Evolutionary conservation across 371 early-diverging fungal genomes (phyloP).

Genomic region (Mucor saturninus): DNA sequence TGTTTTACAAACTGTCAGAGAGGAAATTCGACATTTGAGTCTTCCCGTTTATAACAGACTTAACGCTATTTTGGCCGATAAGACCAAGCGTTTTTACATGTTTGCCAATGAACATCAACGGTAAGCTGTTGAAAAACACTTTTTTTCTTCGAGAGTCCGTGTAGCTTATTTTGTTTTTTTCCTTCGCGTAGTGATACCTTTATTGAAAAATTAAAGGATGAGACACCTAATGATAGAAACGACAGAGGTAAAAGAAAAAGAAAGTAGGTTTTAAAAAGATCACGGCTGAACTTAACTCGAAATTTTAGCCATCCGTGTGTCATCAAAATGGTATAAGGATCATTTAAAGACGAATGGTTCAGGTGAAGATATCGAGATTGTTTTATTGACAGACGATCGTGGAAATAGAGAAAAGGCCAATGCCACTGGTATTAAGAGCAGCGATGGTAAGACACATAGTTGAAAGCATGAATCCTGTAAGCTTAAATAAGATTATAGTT

Average conservation of each 20-base stretch:
- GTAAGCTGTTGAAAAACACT: constrained; percentile 24
- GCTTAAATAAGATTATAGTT: constrained; percentile 28
- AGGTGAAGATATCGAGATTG: constrained; percentile 49
- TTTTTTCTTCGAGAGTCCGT: not conserved
- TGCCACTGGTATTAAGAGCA: constrained; percentile 64
- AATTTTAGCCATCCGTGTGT: constrained; percentile 79
- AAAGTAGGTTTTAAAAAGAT: not conserved
- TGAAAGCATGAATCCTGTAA: not conserved
- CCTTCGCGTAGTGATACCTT: constrained; percentile 71
- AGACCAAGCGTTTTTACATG: constrained; percentile 77
- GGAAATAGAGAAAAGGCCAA: constrained; percentile 80
- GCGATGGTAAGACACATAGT: constrained; percentile 51
- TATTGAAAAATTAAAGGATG: constrained; percentile 79
- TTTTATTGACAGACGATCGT: constrained; percentile 89
- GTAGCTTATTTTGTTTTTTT: not conserved
- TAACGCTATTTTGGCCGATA: constrained; percentile 71
- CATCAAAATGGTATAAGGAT: constrained; percentile 81
- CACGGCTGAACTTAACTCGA: not conserved
- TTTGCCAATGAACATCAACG: constrained; percentile 95
- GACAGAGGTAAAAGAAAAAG: constrained; percentile 70
- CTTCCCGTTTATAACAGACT: constrained; percentile 81
- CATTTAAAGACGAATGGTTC: constrained; percentile 61
- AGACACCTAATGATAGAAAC: constrained; percentile 92
- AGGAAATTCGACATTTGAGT: constrained; percentile 86
- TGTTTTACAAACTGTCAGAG: constrained; percentile 90